Evolutionary conservation across 2,329 filamentous ascomycete genomes (phyloP), one percentile per base, ranked within the genome.

Genomic region (Penicillium fuscoglaucum): DNA sequence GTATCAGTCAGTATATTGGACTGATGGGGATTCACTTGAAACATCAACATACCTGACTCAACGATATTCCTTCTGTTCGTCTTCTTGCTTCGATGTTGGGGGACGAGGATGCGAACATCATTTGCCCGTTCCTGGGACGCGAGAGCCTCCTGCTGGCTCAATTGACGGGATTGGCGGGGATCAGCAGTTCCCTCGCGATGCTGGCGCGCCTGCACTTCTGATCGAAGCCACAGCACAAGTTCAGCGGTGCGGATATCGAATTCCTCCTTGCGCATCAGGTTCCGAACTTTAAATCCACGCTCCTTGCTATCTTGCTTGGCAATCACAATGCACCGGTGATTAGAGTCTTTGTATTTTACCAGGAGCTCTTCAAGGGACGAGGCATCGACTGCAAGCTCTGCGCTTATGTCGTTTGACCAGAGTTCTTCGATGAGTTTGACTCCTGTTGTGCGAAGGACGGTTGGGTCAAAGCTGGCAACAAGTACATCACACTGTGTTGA

Each of bases 291-390:
- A 48, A 96, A 76, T 3, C 81, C 81, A 21, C 78, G 72, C 46
- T 79, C 77, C 52, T 83, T 82, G 50, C 82, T 76, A 79, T 87
- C 68, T 75, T 87, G 76, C 72, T 96, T 96, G 68, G 96, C 87
- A 61, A 96, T 89, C 39, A 97, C 85, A 59, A 96, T 86, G 91
- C 93, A 98, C 28, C 85, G 89, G 73, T 96, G 90, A 29, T 92
- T 89, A 15, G 89, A 83, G 69, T 96, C 89, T 68, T 87, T 87
- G 29, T 87, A 85, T 15, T 91, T 80, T 12, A 69, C 67, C 41
- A 77, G 65, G 31, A 96, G 80, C 61, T 95, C 90, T 79, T 96
- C 91, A 0, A 90, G 83, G 0, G 89, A 91, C 19, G 88, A 84
- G 0, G 90, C 84, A 70, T 96, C 90, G 29, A 87, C 84, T 6